Evolutionary conservation across 306 rosid species (phyloP), one percentile per base, ranked within the genome.

Genomic region (Fragaria nilgerrensis): DNA sequence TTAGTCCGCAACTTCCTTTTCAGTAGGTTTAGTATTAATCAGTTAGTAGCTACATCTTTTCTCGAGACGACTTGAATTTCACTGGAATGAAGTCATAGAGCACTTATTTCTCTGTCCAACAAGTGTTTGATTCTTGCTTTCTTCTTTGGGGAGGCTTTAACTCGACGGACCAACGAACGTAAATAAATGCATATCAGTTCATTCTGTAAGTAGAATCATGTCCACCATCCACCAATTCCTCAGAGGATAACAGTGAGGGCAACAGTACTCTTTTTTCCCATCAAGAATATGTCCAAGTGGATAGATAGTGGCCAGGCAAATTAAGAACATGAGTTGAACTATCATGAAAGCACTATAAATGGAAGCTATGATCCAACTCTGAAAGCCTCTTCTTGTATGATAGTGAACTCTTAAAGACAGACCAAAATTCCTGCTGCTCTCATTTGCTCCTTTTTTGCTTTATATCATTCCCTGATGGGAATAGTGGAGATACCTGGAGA

Each of bases 361-460:
- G 78, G 75, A 56, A 29, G 48, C 9, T 50, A 75, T 16, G 22
- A 32, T 34, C 37, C 14, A 3, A 36, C 25, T 17, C 17, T 36
- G 47, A 3, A 8, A 3, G 20, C 48, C 27, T 23, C 9, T 19
- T 66, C 8, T 55, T 7, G 82, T 0, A 66, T 67, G 71, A 68
- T 69, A 67, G 74, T 22, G 69, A 23, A 77, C 44, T 74, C 82
- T 48, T 9, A 81, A 81, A 78, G 83, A 44, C 65, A 44, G 77
- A 82, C 70, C 80, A 77, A 25, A 50, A 64, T 74, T 74, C 69
- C 50, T 66, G 19, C 19, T 75, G 23, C 68, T 69, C 48, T 79
- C 76, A 59, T 68, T 79, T 27, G 74, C 63, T 19, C n/a, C n/a
- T 44, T 43, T 44, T 65, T 7, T 73, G 27, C 80, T 72, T 55